Base-by-base conservation (phyloP, 2,329 filamentous ascomycete species). In the Alternaria ventricosa region DNA sequence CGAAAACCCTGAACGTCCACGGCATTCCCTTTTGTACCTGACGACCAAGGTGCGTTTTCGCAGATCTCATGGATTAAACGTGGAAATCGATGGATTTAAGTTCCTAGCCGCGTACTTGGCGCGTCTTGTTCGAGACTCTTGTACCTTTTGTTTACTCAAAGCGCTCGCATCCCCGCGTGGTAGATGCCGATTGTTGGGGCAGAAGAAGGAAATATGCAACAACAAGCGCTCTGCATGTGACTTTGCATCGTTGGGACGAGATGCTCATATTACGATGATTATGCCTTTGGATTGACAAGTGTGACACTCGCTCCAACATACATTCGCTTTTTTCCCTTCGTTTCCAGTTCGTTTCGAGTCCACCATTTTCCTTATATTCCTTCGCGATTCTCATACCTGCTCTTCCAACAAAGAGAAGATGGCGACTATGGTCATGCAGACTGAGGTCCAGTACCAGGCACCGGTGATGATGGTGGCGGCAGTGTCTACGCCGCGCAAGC, bases 401-500 rank as follows among this genome's bases (percentile, higher is more conserved):
- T 23, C 20, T 23, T 18, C n/a, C 20, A 5, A 20, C 28, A 41
- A 18, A 13, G 13, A 25, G 20, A 33, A 41, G 4, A 53, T 41
- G 49, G 49, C 49, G 13, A 53, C 49, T 18, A 53, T 53, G 49
- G 20, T 51, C n/a, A 30, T 53, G 49, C 28, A 53, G 18, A 53
- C 49, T 5, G 30, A 53, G 30, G 49, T 53, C 27, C 28, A 53
- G 30, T 53, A 53, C 49, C 49, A 53, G 20, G 20, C 10, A 36
- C 49, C 49, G 30, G 6, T 53, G 30, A 53, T 53, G 49, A 53
- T 53, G 49, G 49, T 20, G 7, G 33, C 49, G 9, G 13, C 49
- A 6, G 49, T 41, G 28, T 53, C 49, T 36, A 53, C 49, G 46
- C 82, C 82, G 23, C 78, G 82, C 18, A 84, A 83, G 68, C 73